phyloP scores from a whole-genome alignment of 1,139 yeast genomes.

The Taiozyma onychis region DNA sequence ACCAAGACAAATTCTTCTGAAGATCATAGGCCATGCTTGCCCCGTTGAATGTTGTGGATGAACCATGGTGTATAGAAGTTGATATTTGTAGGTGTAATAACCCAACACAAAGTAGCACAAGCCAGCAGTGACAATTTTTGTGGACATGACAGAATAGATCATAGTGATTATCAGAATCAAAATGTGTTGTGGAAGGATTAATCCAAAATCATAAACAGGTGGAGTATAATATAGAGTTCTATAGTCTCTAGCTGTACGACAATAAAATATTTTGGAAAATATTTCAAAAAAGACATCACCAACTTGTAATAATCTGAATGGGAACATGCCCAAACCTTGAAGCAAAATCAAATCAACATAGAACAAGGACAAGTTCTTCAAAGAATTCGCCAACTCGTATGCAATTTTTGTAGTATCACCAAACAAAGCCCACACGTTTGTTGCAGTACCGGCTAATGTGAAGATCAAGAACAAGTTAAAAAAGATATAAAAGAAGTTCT shows the following conservation, averaged over 20 bases:
- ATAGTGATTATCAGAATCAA: constrained; percentile 55
- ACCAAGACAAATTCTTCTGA: constrained; percentile 53
- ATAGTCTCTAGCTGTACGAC: constrained; percentile 55
- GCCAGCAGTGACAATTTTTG: constrained; percentile 62
- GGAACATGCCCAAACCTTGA: constrained; percentile 84
- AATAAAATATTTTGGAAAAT: constrained; percentile 35
- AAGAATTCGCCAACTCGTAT: constrained; percentile 65
- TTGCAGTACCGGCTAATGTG: constrained; percentile 72
- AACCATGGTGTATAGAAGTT: constrained; percentile 57
- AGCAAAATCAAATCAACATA: constrained; percentile 77
- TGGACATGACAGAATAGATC: constrained; percentile 58
- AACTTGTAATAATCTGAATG: constrained; percentile 61
- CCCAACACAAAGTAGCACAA: constrained; percentile 57
- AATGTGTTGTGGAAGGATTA: constrained; percentile 61
- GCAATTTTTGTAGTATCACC: constrained; percentile 80
- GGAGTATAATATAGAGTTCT: constrained; percentile 50
- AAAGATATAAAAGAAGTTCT: constrained; percentile 79
- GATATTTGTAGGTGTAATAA: constrained; percentile 60
- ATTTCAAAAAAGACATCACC: constrained; percentile 36
- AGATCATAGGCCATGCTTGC: constrained; percentile 63
- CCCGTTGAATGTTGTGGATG: constrained; percentile 72
- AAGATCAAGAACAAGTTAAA: constrained; percentile 81
- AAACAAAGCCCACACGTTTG: constrained; percentile 58
- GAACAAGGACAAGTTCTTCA: constrained; percentile 65
- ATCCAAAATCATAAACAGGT: constrained; percentile 59